These are phyloP conservation scores for Syzygium grande DNA, from an alignment of 345 rosid species.

Conservation along the genomic window DNA sequence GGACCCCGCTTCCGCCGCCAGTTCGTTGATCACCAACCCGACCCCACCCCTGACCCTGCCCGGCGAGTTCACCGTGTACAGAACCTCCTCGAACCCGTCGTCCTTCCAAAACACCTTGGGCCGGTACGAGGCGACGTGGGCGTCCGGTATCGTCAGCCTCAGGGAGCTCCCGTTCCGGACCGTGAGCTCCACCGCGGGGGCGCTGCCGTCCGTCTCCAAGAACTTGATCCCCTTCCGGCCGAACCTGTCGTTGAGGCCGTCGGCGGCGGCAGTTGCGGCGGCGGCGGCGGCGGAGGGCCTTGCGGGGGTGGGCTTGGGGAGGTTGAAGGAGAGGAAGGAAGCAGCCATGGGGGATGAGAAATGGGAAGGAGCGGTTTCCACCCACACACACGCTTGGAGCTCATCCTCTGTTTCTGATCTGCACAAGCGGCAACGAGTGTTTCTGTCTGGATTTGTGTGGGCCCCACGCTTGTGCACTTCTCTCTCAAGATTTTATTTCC, in stretches of 20 bases:
- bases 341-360: constrained; percentile 35
- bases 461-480: not conserved
- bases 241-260: constrained; percentile 47
- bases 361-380: constrained; percentile 14
- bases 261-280: constrained; percentile 21
- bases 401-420: constrained; percentile 22
- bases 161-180: constrained; percentile 80
- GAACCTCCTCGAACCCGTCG: constrained; percentile 72
- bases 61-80: constrained; percentile 38
- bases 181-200: constrained; percentile 51
- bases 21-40: constrained; percentile 60
- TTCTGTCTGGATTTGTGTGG: not conserved
- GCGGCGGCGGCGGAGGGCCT: constrained; percentile 19
- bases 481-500: not conserved
- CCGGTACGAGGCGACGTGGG: constrained; percentile 73
- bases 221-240: constrained; percentile 79
- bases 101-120: constrained; percentile 86
- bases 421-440: not conserved
- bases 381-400: constrained; percentile 7
- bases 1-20: constrained; percentile 23
- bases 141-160: constrained; percentile 51
- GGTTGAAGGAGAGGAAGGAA: constrained; percentile 51
- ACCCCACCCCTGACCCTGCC: constrained; percentile 53
- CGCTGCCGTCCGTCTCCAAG: constrained; percentile 42
- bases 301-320: constrained; percentile 37